Evolutionary conservation across 2,329 filamentous ascomycete genomes (phyloP).

Genomic region (Cordyceps fumosorosea): DNA sequence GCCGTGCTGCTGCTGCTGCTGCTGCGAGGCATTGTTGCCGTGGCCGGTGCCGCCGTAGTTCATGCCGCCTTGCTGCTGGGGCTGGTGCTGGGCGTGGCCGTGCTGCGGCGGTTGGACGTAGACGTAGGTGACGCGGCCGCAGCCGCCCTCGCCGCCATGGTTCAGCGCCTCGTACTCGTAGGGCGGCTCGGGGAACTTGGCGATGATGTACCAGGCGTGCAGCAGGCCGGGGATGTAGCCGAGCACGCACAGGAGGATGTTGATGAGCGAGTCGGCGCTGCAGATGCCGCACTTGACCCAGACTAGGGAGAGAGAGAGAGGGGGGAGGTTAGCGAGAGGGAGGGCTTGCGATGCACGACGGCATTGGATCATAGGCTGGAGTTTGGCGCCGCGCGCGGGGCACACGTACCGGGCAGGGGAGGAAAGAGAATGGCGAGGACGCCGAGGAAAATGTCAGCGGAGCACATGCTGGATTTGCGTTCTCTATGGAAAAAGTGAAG

Average conservation of each 20-base stretch:
- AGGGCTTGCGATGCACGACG: not conserved
- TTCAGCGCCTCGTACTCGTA: constrained; percentile 62
- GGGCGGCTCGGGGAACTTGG: constrained; percentile 72
- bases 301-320: constrained; percentile 38
- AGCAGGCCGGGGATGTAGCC: constrained; percentile 81
- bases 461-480: constrained; percentile 40
- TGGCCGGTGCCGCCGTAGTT: constrained; percentile 18
- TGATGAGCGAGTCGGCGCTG: constrained; percentile 87
- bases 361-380: too few species aligned
- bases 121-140: constrained; percentile 58
- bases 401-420: constrained; percentile 54
- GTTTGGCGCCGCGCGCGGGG: constrained; percentile 5
- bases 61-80: constrained; percentile 43
- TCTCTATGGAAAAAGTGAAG: too few species aligned
- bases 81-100: constrained; percentile 30
- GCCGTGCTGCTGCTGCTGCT: constrained; percentile 22
- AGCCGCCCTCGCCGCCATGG: constrained; percentile 43
- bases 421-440: constrained; percentile 59
- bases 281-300: constrained; percentile 97
- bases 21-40: constrained; percentile 14
- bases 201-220: constrained; percentile 97
- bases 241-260: constrained; percentile 79
- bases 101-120: constrained; percentile 52
- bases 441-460: constrained; percentile 56
- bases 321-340: not conserved